Percentiles rank a stretch among this genome's conserved stretches.
phyloP scores from a whole-genome alignment of 2,329 filamentous ascomycete species.

The Calonectria henricotiae region DNA sequence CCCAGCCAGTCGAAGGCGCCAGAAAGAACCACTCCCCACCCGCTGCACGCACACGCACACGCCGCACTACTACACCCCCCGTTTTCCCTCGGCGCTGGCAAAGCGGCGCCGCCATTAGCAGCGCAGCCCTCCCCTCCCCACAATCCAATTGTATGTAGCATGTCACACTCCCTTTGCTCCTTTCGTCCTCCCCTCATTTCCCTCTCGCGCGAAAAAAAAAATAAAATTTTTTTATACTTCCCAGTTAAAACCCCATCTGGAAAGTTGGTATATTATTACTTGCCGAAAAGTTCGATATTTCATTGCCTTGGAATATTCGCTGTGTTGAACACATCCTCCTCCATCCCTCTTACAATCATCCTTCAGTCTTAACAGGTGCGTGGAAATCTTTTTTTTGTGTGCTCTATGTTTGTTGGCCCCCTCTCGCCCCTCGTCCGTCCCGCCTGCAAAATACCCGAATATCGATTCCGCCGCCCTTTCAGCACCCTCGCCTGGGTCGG shows the following conservation, averaged over 20 bases:
- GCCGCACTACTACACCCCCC: constrained; percentile 23
- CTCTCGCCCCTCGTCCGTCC: constrained; percentile 33
- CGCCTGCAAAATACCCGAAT: constrained; percentile 24
- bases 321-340: constrained; percentile 22
- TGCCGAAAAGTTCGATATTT: constrained; percentile 23
- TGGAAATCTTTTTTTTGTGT: constrained; percentile 33
- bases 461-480: constrained; percentile 17
- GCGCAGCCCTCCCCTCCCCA: constrained; percentile 35
- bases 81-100: constrained; percentile 29
- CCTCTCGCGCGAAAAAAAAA: constrained; percentile 42
- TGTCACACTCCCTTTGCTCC: constrained; percentile 35
- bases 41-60: constrained; percentile 25
- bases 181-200: constrained; percentile 50
- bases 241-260: constrained; percentile 38
- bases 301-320: constrained; percentile 26
- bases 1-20: constrained; percentile 29
- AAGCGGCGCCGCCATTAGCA: constrained; percentile 35
- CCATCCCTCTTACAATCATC: constrained; percentile 13
- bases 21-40: constrained; percentile 33
- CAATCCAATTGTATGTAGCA: constrained; percentile 23
- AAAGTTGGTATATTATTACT: constrained; percentile 32
- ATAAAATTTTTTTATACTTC: constrained; percentile 42
- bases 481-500: constrained; percentile 1
- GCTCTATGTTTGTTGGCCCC: constrained; percentile 13
- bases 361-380: constrained; percentile 35